Conservation (phyloP, 2,329 filamentous ascomycete species). For the Arthrobotrys sphaeroides region DNA sequence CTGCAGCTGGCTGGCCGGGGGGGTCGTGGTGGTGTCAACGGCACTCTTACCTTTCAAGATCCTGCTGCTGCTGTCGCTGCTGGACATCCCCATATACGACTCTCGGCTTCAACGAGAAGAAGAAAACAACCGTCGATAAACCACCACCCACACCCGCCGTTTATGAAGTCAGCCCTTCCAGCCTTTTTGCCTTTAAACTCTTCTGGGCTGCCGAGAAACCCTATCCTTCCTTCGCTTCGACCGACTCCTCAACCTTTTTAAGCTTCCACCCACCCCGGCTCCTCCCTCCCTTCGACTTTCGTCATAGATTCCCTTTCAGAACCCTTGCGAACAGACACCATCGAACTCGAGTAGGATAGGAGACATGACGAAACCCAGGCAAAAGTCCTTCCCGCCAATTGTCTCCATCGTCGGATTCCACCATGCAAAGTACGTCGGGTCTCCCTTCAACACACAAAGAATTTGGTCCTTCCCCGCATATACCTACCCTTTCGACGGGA, state of each 20-base stretch:
- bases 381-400: constrained; percentile 69
- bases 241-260: constrained; percentile 2
- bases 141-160: not conserved
- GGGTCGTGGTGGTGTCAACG: constrained; percentile 1
- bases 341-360: not conserved
- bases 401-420: constrained; percentile 85
- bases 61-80: not conserved
- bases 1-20: not conserved
- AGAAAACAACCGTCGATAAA: not conserved
- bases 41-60: not conserved
- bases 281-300: not conserved
- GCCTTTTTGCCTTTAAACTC: not conserved
- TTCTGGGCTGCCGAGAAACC: constrained; percentile 12
- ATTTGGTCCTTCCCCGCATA: not conserved
- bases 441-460: not conserved
- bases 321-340: not conserved
- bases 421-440: constrained; percentile 69
- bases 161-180: constrained; percentile 3
- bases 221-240: constrained; percentile 11
- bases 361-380: constrained; percentile 24
- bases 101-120: not conserved
- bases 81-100: not conserved
- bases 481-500: constrained; percentile 7
- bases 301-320: constrained; percentile 3
- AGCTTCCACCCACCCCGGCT: constrained; percentile 1